A percentile compares a stretch with the other conserved stretches of the same genome.
These are phyloP conservation scores for Leccinum incarnatum DNA, from an alignment of 768 basidiomycete genomes.

Conservation along the genomic window DNA sequence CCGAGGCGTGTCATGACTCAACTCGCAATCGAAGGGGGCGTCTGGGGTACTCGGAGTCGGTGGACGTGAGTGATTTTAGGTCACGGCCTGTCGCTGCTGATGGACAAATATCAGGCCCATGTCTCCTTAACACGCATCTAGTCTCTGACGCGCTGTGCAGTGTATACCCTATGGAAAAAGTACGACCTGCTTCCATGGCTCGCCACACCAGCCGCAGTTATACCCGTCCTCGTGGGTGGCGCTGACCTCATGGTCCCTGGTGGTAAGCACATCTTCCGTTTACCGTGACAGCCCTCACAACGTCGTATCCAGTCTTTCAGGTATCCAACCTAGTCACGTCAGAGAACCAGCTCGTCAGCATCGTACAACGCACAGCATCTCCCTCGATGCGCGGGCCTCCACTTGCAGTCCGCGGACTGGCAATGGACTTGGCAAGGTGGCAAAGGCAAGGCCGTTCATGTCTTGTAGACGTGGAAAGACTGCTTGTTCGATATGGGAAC, in stretches of 20 bases:
- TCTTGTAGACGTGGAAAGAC: slow-evolving; percentile 78
- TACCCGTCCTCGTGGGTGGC: slow-evolving; percentile 70
- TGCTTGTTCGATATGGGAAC: slow-evolving; percentile 68
- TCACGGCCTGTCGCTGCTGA: too few relatives aligned
- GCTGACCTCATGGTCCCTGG: slow-evolving; percentile 90
- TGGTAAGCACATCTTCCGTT: slow-evolving; percentile 43
- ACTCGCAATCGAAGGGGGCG: too few relatives aligned
- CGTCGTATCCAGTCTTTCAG: slow-evolving; percentile 50
- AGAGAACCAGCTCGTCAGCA: slow-evolving; percentile 57
- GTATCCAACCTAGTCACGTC: slow-evolving; percentile 39
- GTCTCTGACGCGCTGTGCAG: slow-evolving; percentile 23
- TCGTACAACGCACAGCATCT: slow-evolving; percentile 48
- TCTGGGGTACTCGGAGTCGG: too few relatives aligned
- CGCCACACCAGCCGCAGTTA: slow-evolving; percentile 68
- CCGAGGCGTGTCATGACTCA: too few relatives aligned
- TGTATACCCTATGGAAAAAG: slow-evolving; percentile 80
- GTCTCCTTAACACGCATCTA: neutral
- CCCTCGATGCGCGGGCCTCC: slow-evolving; percentile 40
- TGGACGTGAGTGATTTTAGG: too few relatives aligned
- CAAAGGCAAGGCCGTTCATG: slow-evolving; percentile 76
- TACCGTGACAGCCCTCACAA: too few relatives aligned
- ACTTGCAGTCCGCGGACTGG: slow-evolving; percentile 73
- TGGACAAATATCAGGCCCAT: too few relatives aligned
- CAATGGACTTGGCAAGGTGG: slow-evolving; percentile 49
- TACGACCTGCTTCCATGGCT: slow-evolving; percentile 64